Conservation (phyloP, 345 rosid species). For the Adansonia digitata region DNA sequence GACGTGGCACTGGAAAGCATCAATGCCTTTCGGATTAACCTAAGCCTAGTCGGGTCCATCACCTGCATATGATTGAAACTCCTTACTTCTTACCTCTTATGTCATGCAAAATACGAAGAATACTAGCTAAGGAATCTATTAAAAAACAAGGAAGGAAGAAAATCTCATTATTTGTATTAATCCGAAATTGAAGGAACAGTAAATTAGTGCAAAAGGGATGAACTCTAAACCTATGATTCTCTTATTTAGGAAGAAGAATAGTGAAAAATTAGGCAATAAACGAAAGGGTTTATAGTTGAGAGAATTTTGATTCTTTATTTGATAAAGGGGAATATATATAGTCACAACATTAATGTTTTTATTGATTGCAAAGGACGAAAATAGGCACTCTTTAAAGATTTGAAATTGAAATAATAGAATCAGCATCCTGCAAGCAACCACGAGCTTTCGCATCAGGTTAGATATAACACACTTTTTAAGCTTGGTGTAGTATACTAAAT, state of each 20-base stretch:
- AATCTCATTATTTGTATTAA: no score
- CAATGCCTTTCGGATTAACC: background rate
- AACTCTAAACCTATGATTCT: no score
- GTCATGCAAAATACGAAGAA: no score
- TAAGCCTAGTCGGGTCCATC: background rate
- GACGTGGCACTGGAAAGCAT: background rate
- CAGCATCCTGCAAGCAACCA: background rate
- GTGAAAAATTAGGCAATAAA: background rate
- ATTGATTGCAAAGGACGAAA: background rate
- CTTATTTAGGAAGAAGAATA: no score
- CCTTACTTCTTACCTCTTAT: no score
- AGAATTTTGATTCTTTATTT: background rate
- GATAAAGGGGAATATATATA: background rate
- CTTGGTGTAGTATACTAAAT: background rate
- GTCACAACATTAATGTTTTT: background rate
- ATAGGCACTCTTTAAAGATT: background rate
- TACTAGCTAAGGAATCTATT: no score
- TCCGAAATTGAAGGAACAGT: no score
- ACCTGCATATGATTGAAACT: no score
- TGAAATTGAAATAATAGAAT: background rate
- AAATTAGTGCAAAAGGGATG: no score
- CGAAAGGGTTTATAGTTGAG: background rate
- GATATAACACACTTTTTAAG: background rate
- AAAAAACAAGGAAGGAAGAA: no score
- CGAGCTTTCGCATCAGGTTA: constrained; percentile 3